These are phyloP conservation scores for Dictyostelium intermedium DNA, from an alignment of 78 protist species.

Conservation along the genomic window DNA sequence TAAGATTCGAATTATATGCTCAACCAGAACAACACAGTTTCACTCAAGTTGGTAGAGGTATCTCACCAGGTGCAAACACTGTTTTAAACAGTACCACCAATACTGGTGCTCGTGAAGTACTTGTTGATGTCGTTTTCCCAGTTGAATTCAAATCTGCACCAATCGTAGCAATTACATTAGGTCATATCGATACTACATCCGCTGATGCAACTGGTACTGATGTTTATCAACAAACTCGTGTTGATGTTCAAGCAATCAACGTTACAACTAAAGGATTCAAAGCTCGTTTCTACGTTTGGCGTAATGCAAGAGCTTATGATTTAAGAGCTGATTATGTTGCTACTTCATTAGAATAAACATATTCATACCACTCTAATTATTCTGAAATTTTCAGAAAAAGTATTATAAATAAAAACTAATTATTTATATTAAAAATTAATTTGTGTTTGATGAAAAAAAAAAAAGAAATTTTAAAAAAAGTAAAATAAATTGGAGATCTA, in stretches of 20 bases:
- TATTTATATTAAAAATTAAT: too few relatives aligned
- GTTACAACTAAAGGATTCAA: conserved; percentile 23
- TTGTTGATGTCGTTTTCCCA: neutral
- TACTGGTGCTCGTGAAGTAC: neutral
- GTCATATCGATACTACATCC: neutral
- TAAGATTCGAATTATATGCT: conserved; percentile 19
- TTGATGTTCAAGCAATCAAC: neutral
- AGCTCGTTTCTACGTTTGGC: neutral
- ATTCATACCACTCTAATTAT: too few relatives aligned
- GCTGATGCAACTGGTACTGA: neutral
- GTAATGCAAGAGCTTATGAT: neutral
- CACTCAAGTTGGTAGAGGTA: neutral
- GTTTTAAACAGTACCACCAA: neutral
- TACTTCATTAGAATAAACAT: neutral
- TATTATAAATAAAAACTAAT: too few relatives aligned
- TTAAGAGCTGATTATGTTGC: neutral
- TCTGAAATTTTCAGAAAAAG: too few relatives aligned
- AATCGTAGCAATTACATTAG: neutral
- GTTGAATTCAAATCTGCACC: neutral
- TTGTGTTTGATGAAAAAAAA: neutral
- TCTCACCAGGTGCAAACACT: neutral
- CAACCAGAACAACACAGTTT: neutral
- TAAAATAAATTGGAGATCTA: too few relatives aligned
- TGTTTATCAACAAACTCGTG: conserved; percentile 1
- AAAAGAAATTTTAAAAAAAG: too few relatives aligned